phyloP scores from a whole-genome alignment of 305 asterid genomes.

The Fraxinus greggii region DNA sequence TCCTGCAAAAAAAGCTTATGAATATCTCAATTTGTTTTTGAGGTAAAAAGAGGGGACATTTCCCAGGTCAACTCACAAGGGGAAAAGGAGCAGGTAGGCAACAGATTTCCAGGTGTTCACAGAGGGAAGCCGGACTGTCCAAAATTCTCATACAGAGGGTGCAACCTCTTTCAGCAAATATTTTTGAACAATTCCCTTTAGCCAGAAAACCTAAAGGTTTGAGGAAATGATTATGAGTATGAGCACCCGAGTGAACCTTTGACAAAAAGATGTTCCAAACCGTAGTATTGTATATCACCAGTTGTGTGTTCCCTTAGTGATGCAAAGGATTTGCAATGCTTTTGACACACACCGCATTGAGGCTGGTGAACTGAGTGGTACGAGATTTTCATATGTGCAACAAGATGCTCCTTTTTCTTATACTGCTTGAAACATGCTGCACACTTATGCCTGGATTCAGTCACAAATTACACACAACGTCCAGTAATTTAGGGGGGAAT shows the following conservation, averaged over 20 bases:
- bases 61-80: constrained; percentile 31
- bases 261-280: constrained; percentile 17
- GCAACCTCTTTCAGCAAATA: constrained; percentile 47
- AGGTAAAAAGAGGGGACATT: constrained; percentile 3
- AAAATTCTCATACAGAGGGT: constrained; percentile 36
- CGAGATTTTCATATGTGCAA: constrained; percentile 42
- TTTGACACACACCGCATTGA: constrained; percentile 45
- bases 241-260: constrained; percentile 16
- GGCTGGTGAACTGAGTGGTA: constrained; percentile 54
- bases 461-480: background rate
- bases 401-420: constrained; percentile 54
- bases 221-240: constrained; percentile 3
- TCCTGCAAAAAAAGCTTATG: background rate
- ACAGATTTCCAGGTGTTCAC: constrained; percentile 36
- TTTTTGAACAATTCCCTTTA: constrained; percentile 40
- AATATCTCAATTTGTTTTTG: background rate
- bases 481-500: background rate
- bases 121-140: constrained; percentile 28
- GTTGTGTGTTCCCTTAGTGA: constrained; percentile 49
- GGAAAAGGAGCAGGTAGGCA: constrained; percentile 39
- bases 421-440: constrained; percentile 58
- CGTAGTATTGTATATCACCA: constrained; percentile 29
- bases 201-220: constrained; percentile 41
- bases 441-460: constrained; percentile 47
- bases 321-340: constrained; percentile 51